Conservation (phyloP, 148 eudicot species). For the Vaccinium myrtillus region DNA sequence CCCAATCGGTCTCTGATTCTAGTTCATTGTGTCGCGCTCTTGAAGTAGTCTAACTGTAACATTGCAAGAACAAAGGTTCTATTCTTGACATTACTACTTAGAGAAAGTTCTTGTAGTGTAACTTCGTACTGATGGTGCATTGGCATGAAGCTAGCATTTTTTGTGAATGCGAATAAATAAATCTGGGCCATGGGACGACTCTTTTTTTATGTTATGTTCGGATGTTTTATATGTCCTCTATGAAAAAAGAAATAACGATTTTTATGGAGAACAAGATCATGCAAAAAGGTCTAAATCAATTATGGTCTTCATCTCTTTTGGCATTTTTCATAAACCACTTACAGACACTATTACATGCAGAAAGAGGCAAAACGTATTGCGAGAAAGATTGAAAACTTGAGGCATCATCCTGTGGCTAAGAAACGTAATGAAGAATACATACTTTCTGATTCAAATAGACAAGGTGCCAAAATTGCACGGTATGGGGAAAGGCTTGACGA, state of each 20-base stretch:
- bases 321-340: not conserved
- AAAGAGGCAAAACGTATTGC: slow-evolving; percentile 41
- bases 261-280: not conserved
- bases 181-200: not conserved
- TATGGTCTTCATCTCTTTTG: slow-evolving; percentile 8
- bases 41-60: not conserved
- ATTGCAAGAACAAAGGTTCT: not conserved
- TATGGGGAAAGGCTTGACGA: slow-evolving; percentile 56
- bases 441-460: slow-evolving; percentile 37
- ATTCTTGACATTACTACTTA: not conserved
- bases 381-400: slow-evolving; percentile 49
- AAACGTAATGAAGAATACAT: slow-evolving; percentile 18
- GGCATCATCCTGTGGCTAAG: slow-evolving; percentile 30
- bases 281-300: not conserved
- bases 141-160: not conserved
- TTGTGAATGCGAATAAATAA: not conserved
- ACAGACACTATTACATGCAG: slow-evolving; percentile 31
- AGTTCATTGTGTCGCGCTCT: not conserved
- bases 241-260: not conserved
- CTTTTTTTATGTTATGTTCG: not conserved
- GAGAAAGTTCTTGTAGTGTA: not conserved
- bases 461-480: slow-evolving; percentile 40
- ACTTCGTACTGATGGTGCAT: not conserved
- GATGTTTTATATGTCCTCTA: not conserved
- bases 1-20: not conserved